Percentiles rank a stretch among this genome's conserved stretches.
phyloP scores from a whole-genome alignment of 169 alveolate genomes.

The Plasmodium reichenowi region DNA sequence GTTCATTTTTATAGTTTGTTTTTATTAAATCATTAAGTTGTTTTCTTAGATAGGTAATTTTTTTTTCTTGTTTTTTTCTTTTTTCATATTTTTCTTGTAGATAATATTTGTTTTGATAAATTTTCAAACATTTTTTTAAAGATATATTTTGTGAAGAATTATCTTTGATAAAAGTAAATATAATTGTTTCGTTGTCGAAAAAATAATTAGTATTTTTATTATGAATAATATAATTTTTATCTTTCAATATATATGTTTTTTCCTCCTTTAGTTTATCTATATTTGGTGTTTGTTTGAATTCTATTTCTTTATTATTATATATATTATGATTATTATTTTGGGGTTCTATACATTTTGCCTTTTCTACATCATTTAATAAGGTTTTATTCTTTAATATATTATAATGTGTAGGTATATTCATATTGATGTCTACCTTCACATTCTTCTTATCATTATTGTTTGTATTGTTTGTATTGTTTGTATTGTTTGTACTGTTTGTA shows the following conservation, averaged over 20 bases:
- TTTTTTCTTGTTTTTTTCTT: constrained; percentile 9
- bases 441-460: too few species aligned
- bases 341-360: background rate
- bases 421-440: too few species aligned
- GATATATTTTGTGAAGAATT: constrained; percentile 6
- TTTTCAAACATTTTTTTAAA: constrained; percentile 2
- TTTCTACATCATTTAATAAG: too few species aligned
- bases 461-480: too few species aligned
- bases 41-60: constrained; percentile 9
- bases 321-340: background rate
- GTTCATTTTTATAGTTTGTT: constrained; percentile 20
- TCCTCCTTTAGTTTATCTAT: too few species aligned
- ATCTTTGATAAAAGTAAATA: constrained; percentile 55
- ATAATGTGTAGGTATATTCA: too few species aligned
- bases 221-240: too few species aligned
- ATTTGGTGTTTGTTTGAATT: background rate
- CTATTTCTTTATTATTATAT: background rate
- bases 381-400: too few species aligned
- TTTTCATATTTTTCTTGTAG: constrained; percentile 4
- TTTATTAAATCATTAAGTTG: constrained; percentile 25
- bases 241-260: too few species aligned
- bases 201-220: constrained; percentile 11
- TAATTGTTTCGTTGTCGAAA: constrained; percentile 54
- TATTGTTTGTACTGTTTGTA: too few species aligned
- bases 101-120: constrained; percentile 8